phyloP scores from a whole-genome alignment of 495 filamentous ascomycete genomes.

The Penicillium riverlandense region DNA sequence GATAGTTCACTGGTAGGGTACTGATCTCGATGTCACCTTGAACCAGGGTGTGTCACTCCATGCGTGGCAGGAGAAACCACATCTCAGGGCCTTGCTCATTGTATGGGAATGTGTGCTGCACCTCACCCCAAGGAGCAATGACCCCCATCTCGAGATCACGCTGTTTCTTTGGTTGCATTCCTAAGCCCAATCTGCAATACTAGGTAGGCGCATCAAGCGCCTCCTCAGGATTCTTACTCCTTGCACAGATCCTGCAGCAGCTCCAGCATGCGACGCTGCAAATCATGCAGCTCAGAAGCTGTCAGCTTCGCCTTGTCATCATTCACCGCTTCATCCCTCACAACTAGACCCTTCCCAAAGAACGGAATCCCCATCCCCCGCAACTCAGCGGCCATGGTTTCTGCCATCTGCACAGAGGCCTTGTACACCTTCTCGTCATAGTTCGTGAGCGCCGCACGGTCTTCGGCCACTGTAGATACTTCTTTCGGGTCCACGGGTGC shows the following conservation, averaged over 20 bases:
- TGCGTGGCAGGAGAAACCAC: too few relatives aligned
- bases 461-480: conserved; percentile 35
- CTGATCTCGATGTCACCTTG: too few relatives aligned
- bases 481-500: conserved; percentile 28
- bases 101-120: too few relatives aligned
- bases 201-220: too few relatives aligned
- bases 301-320: not conserved
- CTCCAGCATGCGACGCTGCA: conserved; percentile 55
- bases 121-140: too few relatives aligned
- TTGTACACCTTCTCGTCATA: conserved; percentile 58
- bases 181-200: too few relatives aligned
- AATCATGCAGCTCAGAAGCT: conserved; percentile 34
- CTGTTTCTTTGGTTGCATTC: too few relatives aligned
- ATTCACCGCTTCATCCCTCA: conserved; percentile 12
- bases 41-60: too few relatives aligned
- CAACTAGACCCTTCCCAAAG: conserved; percentile 44
- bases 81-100: too few relatives aligned
- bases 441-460: conserved; percentile 44
- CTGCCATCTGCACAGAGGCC: conserved; percentile 52
- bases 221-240: conserved; percentile 18
- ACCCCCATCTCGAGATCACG: too few relatives aligned
- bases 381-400: conserved; percentile 48
- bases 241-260: conserved; percentile 56
- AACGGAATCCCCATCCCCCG: conserved; percentile 56
- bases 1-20: too few relatives aligned